Base-by-base conservation (phyloP, 345 rosid species). In the Luvunga scandens region DNA sequence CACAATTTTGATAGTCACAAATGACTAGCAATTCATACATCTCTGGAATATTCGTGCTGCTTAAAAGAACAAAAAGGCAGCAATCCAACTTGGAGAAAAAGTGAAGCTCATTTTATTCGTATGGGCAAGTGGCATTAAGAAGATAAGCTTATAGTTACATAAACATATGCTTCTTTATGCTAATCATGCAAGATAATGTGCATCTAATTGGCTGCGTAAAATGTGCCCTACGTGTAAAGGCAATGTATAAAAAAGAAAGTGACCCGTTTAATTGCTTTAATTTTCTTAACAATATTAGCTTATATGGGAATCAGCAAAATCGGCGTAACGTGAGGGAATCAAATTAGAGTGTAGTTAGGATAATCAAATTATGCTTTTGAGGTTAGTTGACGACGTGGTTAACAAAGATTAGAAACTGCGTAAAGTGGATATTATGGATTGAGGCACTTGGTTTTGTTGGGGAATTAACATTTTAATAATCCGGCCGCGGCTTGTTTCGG, bases 161-260 rank as follows among this genome's bases (percentile, higher is more conserved):
- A 57, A 45, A 45, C 50, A 45, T 45, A 45, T 45, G 18, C n/a
- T 53, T 66, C 71, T 53, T 68, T 25, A 67, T 28, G 27, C 70
- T 77, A 74, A 80, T 79, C 66, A 80, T 45, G 75, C 59, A 59
- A 31, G 50, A 19, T 18, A 71, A 64, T 28, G 31, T 28, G 59
- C 55, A 4, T 18, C 21, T 38, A 38, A 62, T 55, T 71, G 71
- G 80, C 80, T 67, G 42, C 39, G 14, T 66, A 60, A 69, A 73
- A 76, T 71, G 82, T 70, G 62, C 50, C 21, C 66, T 75, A 68
- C 80, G 80, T 78, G 84, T 80, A 85, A 80, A 83, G 80, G 38
- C n/a, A 0, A n/a, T 6, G 30, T 59, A 64, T 66, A 45, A 71
- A 9, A 25, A 30, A 66, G 72, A 80, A 72, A 82, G 81, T 33